Evolutionary conservation across 73 alveolate genomes (phyloP).

Genomic region (Stentor coeruleus): DNA sequence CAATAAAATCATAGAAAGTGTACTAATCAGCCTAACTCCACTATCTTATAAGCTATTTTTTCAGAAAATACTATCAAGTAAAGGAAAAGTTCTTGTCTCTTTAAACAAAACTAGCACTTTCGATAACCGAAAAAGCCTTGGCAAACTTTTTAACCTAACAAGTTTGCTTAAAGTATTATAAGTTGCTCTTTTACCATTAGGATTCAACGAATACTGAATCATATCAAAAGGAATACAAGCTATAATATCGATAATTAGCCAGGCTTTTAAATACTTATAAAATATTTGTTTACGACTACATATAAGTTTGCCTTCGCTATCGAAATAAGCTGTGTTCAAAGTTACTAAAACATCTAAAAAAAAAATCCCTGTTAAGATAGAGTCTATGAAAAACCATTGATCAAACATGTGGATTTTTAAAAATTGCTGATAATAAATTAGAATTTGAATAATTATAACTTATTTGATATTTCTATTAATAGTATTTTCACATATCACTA

Average conservation of each 20-base stretch:
- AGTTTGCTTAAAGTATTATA: slow-evolving; percentile 33
- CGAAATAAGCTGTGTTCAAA: slow-evolving; percentile 46
- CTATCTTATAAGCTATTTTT: slow-evolving; percentile 35
- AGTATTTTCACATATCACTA: no score
- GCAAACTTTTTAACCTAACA: slow-evolving; percentile 45
- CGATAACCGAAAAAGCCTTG: slow-evolving; percentile 53
- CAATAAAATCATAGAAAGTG: slow-evolving; percentile 34
- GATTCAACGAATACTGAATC: not conserved
- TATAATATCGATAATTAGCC: slow-evolving; percentile 53
- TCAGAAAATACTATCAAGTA: not conserved
- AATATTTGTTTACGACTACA: slow-evolving; percentile 33
- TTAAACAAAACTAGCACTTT: slow-evolving; percentile 29
- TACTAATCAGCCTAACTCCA: slow-evolving; percentile 39
- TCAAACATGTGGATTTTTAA: no score
- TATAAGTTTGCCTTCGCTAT: slow-evolving; percentile 29
- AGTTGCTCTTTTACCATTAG: not conserved
- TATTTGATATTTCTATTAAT: no score
- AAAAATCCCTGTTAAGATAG: slow-evolving; percentile 37
- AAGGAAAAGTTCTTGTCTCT: not conserved
- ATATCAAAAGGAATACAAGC: slow-evolving; percentile 6
- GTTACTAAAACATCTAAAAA: slow-evolving; percentile 37
- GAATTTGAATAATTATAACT: no score
- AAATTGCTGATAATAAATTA: no score
- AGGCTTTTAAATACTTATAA: slow-evolving; percentile 31
- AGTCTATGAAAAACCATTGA: slow-evolving; percentile 31